Percentiles rank a stretch among this genome's conserved stretches.
These are phyloP conservation scores for Penstemon newberryi DNA, from an alignment of 257 asterid genomes.

Conservation along the genomic window DNA sequence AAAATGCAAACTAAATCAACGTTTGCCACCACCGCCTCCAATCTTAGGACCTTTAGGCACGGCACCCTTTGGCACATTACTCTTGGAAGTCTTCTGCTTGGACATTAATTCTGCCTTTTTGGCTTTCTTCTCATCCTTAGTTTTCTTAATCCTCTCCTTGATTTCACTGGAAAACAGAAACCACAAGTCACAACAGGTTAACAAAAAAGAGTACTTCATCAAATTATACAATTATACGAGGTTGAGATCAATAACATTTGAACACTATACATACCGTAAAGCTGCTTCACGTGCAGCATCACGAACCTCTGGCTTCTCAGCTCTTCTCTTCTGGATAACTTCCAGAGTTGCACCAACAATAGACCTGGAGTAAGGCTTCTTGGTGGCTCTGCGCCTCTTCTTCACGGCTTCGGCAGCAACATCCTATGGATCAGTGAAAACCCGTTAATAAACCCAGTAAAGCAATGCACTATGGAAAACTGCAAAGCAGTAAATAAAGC, in stretches of 20 bases:
- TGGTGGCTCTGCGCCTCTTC: conserved; percentile 82
- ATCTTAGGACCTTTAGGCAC: conserved; percentile 68
- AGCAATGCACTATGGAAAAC: too few species aligned
- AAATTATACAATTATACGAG: not conserved
- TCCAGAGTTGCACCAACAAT: conserved; percentile 91
- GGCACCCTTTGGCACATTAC: conserved; percentile 53
- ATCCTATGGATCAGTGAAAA: conserved; percentile 42
- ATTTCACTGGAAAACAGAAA: conserved; percentile 52
- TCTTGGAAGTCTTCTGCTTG: conserved; percentile 63
- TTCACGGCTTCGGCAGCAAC: conserved; percentile 78
- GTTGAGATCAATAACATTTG: not conserved
- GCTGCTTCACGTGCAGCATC: conserved; percentile 98
- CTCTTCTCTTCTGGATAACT: conserved; percentile 79
- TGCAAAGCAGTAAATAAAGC: not conserved
- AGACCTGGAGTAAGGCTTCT: conserved; percentile 87
- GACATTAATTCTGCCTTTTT: conserved; percentile 73
- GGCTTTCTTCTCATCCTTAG: conserved; percentile 87
- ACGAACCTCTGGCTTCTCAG: conserved; percentile 86
- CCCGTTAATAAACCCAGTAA: not conserved
- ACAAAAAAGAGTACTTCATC: too few species aligned
- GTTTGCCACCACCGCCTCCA: conserved; percentile 91
- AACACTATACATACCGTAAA: conserved; percentile 48
- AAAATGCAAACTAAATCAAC: conserved; percentile 27
- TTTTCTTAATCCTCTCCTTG: conserved; percentile 86
- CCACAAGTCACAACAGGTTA: not conserved